Percentiles rank a stretch among this genome's conserved stretches.
Conservation (phyloP, 441 rosid genomes). For the Gossypium gossypioides region DNA sequence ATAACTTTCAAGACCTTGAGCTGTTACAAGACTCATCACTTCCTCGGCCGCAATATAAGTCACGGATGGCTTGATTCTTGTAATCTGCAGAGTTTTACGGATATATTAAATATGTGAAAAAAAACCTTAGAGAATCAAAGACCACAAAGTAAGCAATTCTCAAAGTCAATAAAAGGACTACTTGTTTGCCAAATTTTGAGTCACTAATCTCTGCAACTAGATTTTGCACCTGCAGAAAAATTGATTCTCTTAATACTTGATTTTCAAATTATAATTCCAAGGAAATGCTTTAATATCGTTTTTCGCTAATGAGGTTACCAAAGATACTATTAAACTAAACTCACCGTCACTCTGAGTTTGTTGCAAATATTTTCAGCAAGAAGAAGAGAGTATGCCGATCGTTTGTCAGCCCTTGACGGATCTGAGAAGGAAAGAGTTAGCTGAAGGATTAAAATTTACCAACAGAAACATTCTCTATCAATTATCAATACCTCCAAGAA, state of each 20-base stretch:
- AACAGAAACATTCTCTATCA: conserved; percentile 10
- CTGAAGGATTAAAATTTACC: conserved; percentile 1
- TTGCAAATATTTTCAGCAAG: conserved; percentile 86
- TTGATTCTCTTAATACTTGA: conserved; percentile 6
- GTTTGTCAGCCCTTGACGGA: conserved; percentile 84
- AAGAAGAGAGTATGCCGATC: conserved; percentile 76
- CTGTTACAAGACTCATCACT: conserved; percentile 94
- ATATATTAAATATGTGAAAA: background rate
- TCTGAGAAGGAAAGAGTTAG: conserved; percentile 38
- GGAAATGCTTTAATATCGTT: background rate
- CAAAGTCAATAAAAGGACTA: conserved; percentile 21
- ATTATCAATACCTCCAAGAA: conserved; percentile 45
- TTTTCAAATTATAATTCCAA: conserved; percentile 5
- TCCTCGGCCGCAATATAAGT: conserved; percentile 85
- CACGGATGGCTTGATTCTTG: conserved; percentile 71
- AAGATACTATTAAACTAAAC: conserved; percentile 4
- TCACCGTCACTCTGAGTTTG: conserved; percentile 70
- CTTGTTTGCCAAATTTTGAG: conserved; percentile 91
- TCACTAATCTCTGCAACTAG: conserved; percentile 85
- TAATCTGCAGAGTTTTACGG: conserved; percentile 37
- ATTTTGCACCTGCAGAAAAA: conserved; percentile 60
- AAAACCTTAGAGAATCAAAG: background rate
- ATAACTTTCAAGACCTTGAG: conserved; percentile 58
- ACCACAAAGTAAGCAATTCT: conserved; percentile 6
- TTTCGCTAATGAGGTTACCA: background rate